Percentiles rank a stretch among this genome's conserved stretches.
phyloP scores from a whole-genome alignment of 371 early-diverging fungal genomes.

The Funneliformis caledonium region DNA sequence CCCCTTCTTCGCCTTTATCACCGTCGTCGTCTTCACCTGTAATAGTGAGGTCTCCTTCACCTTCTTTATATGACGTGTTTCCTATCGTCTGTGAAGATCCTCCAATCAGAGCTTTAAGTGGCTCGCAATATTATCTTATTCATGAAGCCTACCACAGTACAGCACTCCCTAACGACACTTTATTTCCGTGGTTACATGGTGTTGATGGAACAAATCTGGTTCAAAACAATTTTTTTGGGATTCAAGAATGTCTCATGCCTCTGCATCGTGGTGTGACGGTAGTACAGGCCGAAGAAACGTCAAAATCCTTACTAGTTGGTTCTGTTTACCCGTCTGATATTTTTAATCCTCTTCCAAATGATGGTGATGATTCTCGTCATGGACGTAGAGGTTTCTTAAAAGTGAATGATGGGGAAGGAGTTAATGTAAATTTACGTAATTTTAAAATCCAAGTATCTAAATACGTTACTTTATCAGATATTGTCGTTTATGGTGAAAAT shows the following conservation, averaged over 20 bases:
- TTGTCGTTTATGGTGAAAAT: slow-evolving; percentile 55
- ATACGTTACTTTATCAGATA: slow-evolving; percentile 61
- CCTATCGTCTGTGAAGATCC: slow-evolving; percentile 46
- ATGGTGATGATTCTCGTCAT: neutral
- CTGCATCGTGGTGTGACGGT: slow-evolving; percentile 53
- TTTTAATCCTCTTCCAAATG: slow-evolving; percentile 35
- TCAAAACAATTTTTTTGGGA: slow-evolving; percentile 65
- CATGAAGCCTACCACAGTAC: slow-evolving; percentile 50
- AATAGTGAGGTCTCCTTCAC: slow-evolving; percentile 20
- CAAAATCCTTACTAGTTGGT: slow-evolving; percentile 49
- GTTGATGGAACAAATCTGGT: slow-evolving; percentile 58
- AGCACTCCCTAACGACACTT: slow-evolving; percentile 58
- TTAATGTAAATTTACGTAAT: slow-evolving; percentile 58
- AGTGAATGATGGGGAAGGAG: slow-evolving; percentile 46
- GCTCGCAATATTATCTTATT: slow-evolving; percentile 44
- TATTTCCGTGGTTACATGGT: slow-evolving; percentile 74
- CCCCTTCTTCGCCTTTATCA: slow-evolving; percentile 22
- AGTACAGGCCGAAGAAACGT: slow-evolving; percentile 49
- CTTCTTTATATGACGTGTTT: slow-evolving; percentile 38
- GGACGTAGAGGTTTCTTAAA: slow-evolving; percentile 42
- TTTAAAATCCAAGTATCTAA: slow-evolving; percentile 63
- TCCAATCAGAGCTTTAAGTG: slow-evolving; percentile 45
- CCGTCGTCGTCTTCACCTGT: slow-evolving; percentile 29
- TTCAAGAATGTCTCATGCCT: slow-evolving; percentile 49
- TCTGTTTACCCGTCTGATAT: slow-evolving; percentile 49